These are phyloP conservation scores for Penicillium corylophilum DNA, from an alignment of 2,329 filamentous ascomycete species.

Conservation along the genomic window DNA sequence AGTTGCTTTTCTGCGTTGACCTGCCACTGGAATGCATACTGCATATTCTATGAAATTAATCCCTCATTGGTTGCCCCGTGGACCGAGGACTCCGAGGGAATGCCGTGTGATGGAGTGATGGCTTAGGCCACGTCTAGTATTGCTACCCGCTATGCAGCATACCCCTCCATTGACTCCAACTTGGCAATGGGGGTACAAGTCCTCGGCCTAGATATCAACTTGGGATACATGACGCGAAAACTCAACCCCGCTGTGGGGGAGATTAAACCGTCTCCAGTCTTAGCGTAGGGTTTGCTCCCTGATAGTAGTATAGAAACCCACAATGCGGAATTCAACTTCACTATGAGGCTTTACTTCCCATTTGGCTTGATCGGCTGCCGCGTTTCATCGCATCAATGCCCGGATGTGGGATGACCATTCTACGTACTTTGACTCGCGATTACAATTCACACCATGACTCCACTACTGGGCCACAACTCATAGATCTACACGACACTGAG, in stretches of 20 bases:
- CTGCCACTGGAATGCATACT: background rate
- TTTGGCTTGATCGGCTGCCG: background rate
- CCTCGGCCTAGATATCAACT: background rate
- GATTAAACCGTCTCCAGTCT: background rate
- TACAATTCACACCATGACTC: background rate
- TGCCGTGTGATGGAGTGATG: background rate
- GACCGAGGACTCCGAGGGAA: background rate
- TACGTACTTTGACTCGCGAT: background rate
- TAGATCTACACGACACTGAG: background rate
- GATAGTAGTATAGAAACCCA: background rate
- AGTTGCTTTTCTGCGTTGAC: background rate
- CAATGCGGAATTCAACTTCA: background rate
- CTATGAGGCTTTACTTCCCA: background rate
- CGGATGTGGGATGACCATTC: background rate
- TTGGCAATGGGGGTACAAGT: background rate
- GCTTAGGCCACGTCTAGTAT: background rate
- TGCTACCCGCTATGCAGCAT: background rate
- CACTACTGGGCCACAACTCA: background rate
- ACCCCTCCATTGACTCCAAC: background rate
- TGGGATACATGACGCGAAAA: background rate
- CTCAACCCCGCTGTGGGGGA: background rate
- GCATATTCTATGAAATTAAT: background rate
- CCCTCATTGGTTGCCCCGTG: background rate
- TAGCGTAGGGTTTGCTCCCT: background rate
- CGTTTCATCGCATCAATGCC: background rate